Evolutionary conservation across 176 grass and related monocot genomes (phyloP), one percentile per base, ranked within the genome.

Genomic region (Eleusine indica): DNA sequence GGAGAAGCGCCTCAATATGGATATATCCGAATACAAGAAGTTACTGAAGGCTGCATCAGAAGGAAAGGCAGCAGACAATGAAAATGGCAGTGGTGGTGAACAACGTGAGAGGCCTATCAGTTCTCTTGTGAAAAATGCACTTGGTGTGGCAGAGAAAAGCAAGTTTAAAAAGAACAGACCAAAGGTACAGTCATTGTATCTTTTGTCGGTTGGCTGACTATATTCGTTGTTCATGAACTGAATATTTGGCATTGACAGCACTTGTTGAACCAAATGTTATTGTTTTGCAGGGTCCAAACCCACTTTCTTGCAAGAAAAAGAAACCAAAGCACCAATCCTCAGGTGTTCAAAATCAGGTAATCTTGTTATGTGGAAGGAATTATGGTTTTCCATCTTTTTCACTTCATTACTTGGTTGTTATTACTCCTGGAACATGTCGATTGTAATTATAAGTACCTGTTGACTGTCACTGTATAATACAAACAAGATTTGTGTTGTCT

Each of bases 271-370:
- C 28, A 75, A 80, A 74, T 75, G 60, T 70, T 68, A 63, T 83
- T 80, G 3, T 80, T 87, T 68, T 87, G 40, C 83, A 98, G 96
- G 93, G 96, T 29, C 93, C 93, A 66, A 98, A 98, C 81, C 96
- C 96, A 86, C 96, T 98, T 53, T 98, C 96, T 66, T 94, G 93
- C 76, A 95, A 95, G 89, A 99, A 94, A 88, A 98, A 89, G 90
- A 95, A 91, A 76, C 64, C 60, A 32, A 98, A 84, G 83, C 48
- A 81, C 16, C 87, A 85, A 21, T 13, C 46, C 64, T 71, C 87
- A 71, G 44, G 47, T 57, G 42, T 38, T 21, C 52, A 86, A 68
- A 92, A 83, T 72, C 87, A 96, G 94, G 86, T 93, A 72, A 66
- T 28, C 15, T 53, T 76, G 1, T 42, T 80, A 32, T 35, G 32